Evolutionary conservation across 768 basidiomycete species (phyloP).

Genomic region (Boletus tomentosulus): DNA sequence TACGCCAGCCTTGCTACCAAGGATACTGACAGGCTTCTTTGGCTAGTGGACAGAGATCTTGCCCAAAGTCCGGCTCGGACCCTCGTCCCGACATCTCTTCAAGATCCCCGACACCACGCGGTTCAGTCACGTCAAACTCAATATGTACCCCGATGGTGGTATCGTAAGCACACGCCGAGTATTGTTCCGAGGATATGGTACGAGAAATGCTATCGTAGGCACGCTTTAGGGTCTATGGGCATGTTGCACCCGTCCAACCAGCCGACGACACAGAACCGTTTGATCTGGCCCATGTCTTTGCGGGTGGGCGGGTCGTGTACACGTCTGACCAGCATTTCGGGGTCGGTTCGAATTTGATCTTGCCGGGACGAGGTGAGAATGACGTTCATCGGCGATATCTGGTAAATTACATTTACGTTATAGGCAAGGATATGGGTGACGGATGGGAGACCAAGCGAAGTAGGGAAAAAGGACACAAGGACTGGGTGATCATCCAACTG

Average conservation of each 20-base stretch:
- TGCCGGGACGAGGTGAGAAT: conserved; percentile 76
- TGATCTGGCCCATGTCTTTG: conserved; percentile 88
- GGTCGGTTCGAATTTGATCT: conserved; percentile 81
- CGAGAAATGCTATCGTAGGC: conserved; percentile 46
- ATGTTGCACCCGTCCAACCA: conserved; percentile 64
- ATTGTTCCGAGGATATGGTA: neutral
- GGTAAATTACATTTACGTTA: neutral
- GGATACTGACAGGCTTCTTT: neutral
- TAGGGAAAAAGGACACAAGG: conserved; percentile 72
- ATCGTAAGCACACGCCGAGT: conserved; percentile 49
- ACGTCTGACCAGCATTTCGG: conserved; percentile 96
- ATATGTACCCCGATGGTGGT: conserved; percentile 96
- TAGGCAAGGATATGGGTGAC: conserved; percentile 89
- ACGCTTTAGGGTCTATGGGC: conserved; percentile 88
- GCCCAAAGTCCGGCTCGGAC: conserved; percentile 71
- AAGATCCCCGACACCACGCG: conserved; percentile 49
- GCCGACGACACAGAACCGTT: conserved; percentile 45
- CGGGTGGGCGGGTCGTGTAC: conserved; percentile 79
- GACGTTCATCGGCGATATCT: neutral
- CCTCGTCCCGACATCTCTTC: conserved; percentile 88
- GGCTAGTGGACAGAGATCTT: conserved; percentile 77
- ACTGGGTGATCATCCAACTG: conserved; percentile 91
- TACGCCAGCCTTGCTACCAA: neutral
- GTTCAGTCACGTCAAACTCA: conserved; percentile 82
- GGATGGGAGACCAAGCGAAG: conserved; percentile 98